phyloP scores from a whole-genome alignment of 2,329 filamentous ascomycete genomes.

The Neurospora sp. region DNA sequence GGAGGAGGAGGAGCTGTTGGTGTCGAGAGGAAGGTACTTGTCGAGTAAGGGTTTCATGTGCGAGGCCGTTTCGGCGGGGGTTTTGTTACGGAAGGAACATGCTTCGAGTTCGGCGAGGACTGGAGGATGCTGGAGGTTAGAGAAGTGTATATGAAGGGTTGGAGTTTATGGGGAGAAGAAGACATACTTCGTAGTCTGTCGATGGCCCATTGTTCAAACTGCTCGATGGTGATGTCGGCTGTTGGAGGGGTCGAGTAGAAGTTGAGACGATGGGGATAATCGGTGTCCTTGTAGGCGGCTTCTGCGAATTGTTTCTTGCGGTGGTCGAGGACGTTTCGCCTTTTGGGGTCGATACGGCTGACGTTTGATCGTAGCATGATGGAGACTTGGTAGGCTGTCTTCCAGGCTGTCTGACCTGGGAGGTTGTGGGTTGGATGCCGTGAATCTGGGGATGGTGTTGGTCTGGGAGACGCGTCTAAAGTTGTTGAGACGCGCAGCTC shows the following conservation, averaged over 20 bases:
- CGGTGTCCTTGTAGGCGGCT: conserved; percentile 62
- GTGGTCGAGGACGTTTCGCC: conserved; percentile 65
- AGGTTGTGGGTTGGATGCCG: neutral
- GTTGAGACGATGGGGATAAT: conserved; percentile 81
- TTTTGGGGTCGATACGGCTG: conserved; percentile 55
- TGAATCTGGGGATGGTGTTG: neutral
- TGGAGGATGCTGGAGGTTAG: conserved; percentile 21
- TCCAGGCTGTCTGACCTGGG: neutral
- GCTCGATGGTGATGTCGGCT: conserved; percentile 86
- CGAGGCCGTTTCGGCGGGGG: conserved; percentile 65
- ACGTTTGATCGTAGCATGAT: conserved; percentile 40
- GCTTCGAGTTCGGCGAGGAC: conserved; percentile 84
- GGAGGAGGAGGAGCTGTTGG: conserved; percentile 55
- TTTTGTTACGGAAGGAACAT: conserved; percentile 88
- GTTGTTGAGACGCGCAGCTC: neutral
- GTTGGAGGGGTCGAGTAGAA: conserved; percentile 85
- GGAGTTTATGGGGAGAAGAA: neutral
- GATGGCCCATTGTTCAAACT: conserved; percentile 99
- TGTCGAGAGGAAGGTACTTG: conserved; percentile 73
- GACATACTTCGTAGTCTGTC: conserved; percentile 66
- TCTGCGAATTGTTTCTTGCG: conserved; percentile 81
- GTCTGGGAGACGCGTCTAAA: neutral
- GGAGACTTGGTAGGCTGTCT: neutral
- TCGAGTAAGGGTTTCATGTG: conserved; percentile 82
- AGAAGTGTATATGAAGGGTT: neutral